Evolutionary conservation across 2,329 filamentous ascomycete species (phyloP).

Genomic region (Bipolaris gigantea): DNA sequence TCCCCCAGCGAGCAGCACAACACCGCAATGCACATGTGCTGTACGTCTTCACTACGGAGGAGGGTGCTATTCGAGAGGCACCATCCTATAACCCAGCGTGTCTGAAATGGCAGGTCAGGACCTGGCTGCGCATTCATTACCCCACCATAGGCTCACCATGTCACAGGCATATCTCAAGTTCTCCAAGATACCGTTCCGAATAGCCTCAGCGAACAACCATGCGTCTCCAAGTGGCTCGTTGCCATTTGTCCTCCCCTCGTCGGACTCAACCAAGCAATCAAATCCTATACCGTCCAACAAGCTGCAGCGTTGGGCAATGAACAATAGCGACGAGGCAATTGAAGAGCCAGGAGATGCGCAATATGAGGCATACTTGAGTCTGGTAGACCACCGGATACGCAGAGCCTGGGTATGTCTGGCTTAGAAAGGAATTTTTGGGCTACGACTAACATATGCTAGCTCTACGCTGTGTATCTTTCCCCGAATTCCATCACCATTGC

Average conservation of each 20-base stretch:
- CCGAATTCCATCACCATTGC: slow-evolving; percentile 70
- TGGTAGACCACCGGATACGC: slow-evolving; percentile 76
- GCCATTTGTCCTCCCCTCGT: slow-evolving; percentile 74
- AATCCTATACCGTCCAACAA: slow-evolving; percentile 62
- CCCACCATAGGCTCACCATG: slow-evolving; percentile 11
- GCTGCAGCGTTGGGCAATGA: slow-evolving; percentile 68
- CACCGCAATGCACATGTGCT: slow-evolving; percentile 60
- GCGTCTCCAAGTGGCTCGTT: slow-evolving; percentile 86
- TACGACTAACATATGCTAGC: slow-evolving; percentile 45
- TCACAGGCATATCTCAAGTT: slow-evolving; percentile 82
- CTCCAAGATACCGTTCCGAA: slow-evolving; percentile 66
- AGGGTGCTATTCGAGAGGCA: slow-evolving; percentile 61
- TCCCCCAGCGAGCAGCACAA: slow-evolving; percentile 64
- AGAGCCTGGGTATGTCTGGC: slow-evolving; percentile 71
- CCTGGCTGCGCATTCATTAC: neutral
- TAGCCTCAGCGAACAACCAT: slow-evolving; percentile 82
- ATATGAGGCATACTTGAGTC: slow-evolving; percentile 74
- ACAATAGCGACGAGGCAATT: slow-evolving; percentile 38
- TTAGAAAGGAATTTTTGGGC: neutral
- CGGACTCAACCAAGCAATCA: slow-evolving; percentile 38
- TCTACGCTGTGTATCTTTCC: slow-evolving; percentile 80
- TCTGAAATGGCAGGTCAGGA: slow-evolving; percentile 88
- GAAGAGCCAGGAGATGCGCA: slow-evolving; percentile 57
- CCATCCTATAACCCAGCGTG: slow-evolving; percentile 92
- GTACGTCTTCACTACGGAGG: slow-evolving; percentile 73